phyloP scores from a whole-genome alignment of 2,329 filamentous ascomycete species.

The Bimuria novae-zelandiae region DNA sequence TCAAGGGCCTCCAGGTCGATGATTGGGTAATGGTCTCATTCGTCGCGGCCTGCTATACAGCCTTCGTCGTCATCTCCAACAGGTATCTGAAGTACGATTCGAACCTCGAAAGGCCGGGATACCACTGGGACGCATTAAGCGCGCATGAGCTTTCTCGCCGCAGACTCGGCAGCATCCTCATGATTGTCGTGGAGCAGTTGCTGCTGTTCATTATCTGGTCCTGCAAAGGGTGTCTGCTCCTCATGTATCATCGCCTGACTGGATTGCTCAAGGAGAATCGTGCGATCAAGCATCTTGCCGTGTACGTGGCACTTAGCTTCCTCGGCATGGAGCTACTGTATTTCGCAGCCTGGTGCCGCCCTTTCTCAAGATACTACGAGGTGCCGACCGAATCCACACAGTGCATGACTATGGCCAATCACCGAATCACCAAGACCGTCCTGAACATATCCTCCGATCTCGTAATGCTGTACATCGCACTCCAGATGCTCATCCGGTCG shows the following conservation, averaged over 20 bases:
- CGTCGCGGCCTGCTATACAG: constrained; percentile 55
- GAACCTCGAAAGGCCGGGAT: constrained; percentile 52
- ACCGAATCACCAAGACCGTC: constrained; percentile 47
- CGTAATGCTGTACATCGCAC: constrained; percentile 51
- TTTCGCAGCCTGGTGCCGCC: constrained; percentile 60
- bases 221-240: constrained; percentile 59
- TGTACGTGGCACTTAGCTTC: constrained; percentile 55
- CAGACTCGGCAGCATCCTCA: constrained; percentile 51
- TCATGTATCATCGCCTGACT: constrained; percentile 59
- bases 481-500: constrained; percentile 52
- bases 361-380: constrained; percentile 58
- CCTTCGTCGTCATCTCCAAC: constrained; percentile 55
- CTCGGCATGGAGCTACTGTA: constrained; percentile 55
- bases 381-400: constrained; percentile 50
- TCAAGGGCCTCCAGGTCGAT: constrained; percentile 57
- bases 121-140: constrained; percentile 50
- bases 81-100: constrained; percentile 47
- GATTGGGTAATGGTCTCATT: constrained; percentile 62
- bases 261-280: constrained; percentile 32
- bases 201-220: constrained; percentile 58
- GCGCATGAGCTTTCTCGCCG: constrained; percentile 41
- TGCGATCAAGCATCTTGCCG: constrained; percentile 51
- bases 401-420: constrained; percentile 40
- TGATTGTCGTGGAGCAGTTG: constrained; percentile 59
- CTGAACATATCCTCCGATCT: constrained; percentile 54